Conservation (phyloP, 2,329 filamentous ascomycete genomes). For the Epichloe baconii region DNA sequence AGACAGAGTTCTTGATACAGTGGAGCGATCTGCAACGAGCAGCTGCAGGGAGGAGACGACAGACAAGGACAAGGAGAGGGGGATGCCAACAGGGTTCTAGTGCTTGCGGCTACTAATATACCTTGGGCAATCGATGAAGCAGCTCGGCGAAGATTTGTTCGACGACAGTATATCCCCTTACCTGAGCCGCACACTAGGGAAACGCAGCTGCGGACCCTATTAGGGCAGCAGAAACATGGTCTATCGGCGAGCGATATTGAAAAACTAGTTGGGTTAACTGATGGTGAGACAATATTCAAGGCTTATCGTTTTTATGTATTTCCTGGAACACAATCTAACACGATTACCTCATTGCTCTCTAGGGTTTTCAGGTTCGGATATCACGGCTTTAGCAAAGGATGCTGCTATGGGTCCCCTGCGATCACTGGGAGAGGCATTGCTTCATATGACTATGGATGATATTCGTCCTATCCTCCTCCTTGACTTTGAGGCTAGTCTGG, state of each 20-base stretch:
- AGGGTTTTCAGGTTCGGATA: conserved; percentile 98
- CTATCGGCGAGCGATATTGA: conserved; percentile 60
- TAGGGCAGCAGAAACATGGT: conserved; percentile 79
- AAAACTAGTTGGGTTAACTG: conserved; percentile 63
- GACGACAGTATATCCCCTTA: conserved; percentile 89
- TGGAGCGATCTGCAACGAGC: conserved; percentile 92
- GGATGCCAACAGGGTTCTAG: conserved; percentile 83
- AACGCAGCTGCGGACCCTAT: conserved; percentile 62
- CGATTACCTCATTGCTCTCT: conserved; percentile 1
- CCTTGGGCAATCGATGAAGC: conserved; percentile 98
- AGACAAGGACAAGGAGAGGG: conserved; percentile 53
- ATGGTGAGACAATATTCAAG: conserved; percentile 44
- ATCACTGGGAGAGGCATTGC: conserved; percentile 74
- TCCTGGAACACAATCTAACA: not conserved
- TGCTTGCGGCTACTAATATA: conserved; percentile 88
- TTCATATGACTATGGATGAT: conserved; percentile 88
- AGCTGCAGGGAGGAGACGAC: conserved; percentile 69
- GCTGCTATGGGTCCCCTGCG: conserved; percentile 93
- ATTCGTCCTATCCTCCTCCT: conserved; percentile 73
- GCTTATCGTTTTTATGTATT: not conserved
- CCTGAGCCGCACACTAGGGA: conserved; percentile 74
- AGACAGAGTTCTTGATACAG: conserved; percentile 95
- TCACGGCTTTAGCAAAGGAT: conserved; percentile 92
- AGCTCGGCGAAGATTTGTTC: conserved; percentile 76
- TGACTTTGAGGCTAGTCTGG: conserved; percentile 76